These are phyloP conservation scores for Phytophthora meadii DNA, from an alignment of 352 stramenopile genomes.

Conservation along the genomic window DNA sequence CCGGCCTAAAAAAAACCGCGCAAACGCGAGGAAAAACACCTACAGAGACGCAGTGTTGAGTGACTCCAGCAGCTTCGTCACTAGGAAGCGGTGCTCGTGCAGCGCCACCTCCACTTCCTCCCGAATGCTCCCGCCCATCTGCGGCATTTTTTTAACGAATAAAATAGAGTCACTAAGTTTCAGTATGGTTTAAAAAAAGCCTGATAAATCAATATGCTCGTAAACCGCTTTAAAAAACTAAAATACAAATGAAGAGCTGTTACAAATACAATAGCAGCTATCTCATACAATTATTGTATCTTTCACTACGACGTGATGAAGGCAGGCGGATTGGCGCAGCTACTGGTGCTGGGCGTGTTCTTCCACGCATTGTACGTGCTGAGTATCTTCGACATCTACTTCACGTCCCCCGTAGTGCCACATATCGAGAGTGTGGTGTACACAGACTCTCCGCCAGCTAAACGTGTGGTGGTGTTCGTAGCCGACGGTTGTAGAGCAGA, in stretches of 20 bases:
- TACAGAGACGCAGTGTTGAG: conserved; percentile 72
- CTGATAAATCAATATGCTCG: background rate
- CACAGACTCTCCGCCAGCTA: conserved; percentile 49
- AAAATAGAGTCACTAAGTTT: conserved; percentile 4
- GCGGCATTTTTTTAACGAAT: conserved; percentile 22
- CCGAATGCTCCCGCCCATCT: conserved; percentile 55
- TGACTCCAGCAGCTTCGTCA: conserved; percentile 85
- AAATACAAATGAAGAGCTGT: background rate
- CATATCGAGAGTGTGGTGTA: conserved; percentile 66
- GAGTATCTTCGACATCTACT: conserved; percentile 93
- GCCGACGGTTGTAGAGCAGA: conserved; percentile 86
- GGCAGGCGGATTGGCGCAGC: conserved; percentile 23
- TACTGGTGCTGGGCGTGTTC: conserved; percentile 75
- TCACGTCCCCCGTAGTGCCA: conserved; percentile 82
- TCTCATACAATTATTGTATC: conserved; percentile 18
- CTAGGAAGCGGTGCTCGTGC: conserved; percentile 85
- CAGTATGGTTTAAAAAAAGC: background rate
- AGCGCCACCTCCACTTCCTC: conserved; percentile 77
- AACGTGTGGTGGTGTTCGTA: conserved; percentile 84
- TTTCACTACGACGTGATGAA: conserved; percentile 7
- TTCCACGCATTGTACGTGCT: conserved; percentile 89
- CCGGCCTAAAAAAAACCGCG: conserved; percentile 1
- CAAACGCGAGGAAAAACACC: conserved; percentile 5
- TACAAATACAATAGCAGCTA: conserved; percentile 17
- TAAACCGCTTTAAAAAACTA: background rate